A percentile compares a stretch with the other conserved stretches of the same genome.
These are phyloP conservation scores for Kwoniella sp. DNA, from an alignment of 768 basidiomycete genomes.

Conservation along the genomic window DNA sequence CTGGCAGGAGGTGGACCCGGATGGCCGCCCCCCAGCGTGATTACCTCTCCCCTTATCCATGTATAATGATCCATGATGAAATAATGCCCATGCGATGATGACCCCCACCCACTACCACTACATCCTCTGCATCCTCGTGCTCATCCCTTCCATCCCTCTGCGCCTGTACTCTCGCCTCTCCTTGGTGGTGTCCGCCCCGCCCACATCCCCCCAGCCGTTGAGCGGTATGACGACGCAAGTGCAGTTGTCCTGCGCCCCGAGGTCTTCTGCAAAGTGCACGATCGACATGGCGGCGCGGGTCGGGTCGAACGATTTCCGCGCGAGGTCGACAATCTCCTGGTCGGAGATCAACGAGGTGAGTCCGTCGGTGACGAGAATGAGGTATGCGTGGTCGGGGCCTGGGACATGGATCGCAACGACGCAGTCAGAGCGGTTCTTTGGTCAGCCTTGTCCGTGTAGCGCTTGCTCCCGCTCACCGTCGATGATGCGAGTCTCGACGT, in stretches of 20 bases:
- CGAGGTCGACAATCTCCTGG: conserved; percentile 89
- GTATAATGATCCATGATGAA: neutral
- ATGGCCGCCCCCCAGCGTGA: neutral
- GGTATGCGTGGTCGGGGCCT: conserved; percentile 81
- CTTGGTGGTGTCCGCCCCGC: conserved; percentile 74
- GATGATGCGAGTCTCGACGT: conserved; percentile 69
- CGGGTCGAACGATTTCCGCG: conserved; percentile 66
- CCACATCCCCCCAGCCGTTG: conserved; percentile 80
- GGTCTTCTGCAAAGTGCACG: conserved; percentile 77
- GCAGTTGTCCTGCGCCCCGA: conserved; percentile 84
- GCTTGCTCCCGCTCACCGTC: conserved; percentile 57
- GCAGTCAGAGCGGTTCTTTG: neutral
- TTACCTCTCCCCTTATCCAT: neutral
- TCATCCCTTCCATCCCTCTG: conserved; percentile 45
- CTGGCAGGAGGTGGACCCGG: conserved; percentile 4
- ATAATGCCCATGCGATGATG: no score
- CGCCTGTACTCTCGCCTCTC: conserved; percentile 75
- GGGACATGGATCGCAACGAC: conserved; percentile 55
- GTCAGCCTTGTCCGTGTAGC: neutral
- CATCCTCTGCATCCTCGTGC: conserved; percentile 50
- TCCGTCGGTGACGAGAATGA: conserved; percentile 88
- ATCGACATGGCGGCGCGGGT: conserved; percentile 77
- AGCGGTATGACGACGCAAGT: conserved; percentile 88
- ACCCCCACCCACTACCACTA: conserved; percentile 6
- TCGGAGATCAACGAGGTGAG: conserved; percentile 86